A percentile compares a stretch with the other conserved stretches of the same genome.
These are phyloP conservation scores for Nadsonia fulvescens DNA, from an alignment of 805 yeast genomes.

Conservation along the genomic window DNA sequence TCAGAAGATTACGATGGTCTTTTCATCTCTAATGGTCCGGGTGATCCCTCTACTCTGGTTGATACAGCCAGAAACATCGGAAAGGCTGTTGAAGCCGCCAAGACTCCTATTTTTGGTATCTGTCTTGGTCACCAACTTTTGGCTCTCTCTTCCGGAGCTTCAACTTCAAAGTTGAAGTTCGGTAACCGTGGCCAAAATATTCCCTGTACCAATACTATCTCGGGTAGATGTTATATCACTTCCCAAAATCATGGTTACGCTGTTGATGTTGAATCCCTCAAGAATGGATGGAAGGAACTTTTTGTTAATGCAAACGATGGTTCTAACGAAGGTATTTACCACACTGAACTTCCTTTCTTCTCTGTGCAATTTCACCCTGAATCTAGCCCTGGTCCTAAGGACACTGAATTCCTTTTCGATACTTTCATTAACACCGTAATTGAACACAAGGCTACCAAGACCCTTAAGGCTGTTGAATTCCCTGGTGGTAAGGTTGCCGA, in stretches of 20 bases:
- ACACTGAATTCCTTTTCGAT: constrained; percentile 92
- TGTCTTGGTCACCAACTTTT: constrained; percentile 95
- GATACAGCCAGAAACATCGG: constrained; percentile 44
- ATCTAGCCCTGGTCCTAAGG: constrained; percentile 98
- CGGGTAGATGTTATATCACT: constrained; percentile 95
- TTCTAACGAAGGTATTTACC: constrained; percentile 96
- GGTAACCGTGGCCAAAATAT: constrained; percentile 99
- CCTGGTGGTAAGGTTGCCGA: constrained; percentile 77
- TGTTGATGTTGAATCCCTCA: constrained; percentile 64
- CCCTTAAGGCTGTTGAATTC: constrained; percentile 58
- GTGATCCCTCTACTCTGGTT: constrained; percentile 85
- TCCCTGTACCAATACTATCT: constrained; percentile 76
- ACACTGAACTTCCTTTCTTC: constrained; percentile 72
- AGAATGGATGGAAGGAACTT: constrained; percentile 77
- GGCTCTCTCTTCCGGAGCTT: constrained; percentile 91
- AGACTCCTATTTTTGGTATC: constrained; percentile 90
- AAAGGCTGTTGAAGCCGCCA: constrained; percentile 39
- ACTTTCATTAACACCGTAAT: constrained; percentile 71
- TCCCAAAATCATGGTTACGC: constrained; percentile 99
- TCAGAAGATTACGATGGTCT: constrained; percentile 81
- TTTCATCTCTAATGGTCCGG: constrained; percentile 96
- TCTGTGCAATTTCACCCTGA: constrained; percentile 99
- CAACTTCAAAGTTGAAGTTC: constrained; percentile 77
- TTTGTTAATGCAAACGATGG: constrained; percentile 94
- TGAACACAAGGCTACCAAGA: constrained; percentile 27